Conservation (phyloP, 1,284 basidiomycete species). For the Gymnopus androsaceus region DNA sequence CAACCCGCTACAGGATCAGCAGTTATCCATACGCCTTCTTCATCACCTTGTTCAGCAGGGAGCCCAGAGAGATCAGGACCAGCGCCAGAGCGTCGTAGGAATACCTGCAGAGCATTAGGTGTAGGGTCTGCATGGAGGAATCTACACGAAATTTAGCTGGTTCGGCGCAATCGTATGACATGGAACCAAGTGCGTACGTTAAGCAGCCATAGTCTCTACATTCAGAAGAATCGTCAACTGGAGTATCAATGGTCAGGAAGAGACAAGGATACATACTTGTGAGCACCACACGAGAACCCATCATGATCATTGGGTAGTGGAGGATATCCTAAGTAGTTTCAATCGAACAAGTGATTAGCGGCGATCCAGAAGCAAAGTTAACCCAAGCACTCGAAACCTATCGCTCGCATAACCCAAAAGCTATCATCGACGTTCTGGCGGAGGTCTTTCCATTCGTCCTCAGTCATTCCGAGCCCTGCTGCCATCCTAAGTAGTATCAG, state of each 20-base stretch:
- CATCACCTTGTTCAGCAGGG: conserved; percentile 50
- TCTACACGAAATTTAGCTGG: conserved; percentile 37
- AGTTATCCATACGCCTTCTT: conserved; percentile 73
- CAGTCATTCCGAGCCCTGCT: conserved; percentile 70
- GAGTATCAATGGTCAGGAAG: conserved; percentile 4
- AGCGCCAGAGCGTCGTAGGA: conserved; percentile 46
- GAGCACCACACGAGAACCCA: conserved; percentile 83
- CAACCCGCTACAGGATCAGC: conserved; percentile 79
- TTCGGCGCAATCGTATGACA: not conserved
- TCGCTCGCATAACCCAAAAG: conserved; percentile 86
- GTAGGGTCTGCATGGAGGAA: conserved; percentile 82
- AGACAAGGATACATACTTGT: conserved; percentile 54
- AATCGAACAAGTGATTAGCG: not conserved
- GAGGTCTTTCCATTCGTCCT: conserved; percentile 70
- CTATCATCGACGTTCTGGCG: conserved; percentile 71
- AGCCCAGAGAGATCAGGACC: conserved; percentile 39
- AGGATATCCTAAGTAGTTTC: conserved; percentile 73
- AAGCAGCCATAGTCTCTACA: conserved; percentile 82
- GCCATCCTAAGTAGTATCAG: conserved; percentile 60
- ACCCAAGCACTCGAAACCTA: conserved; percentile 51
- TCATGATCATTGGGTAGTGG: conserved; percentile 76
- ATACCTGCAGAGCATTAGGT: conserved; percentile 79
- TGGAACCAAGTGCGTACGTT: conserved; percentile 51
- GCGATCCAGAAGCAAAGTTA: not conserved
- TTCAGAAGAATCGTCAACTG: conserved; percentile 12